Conservation (phyloP, 2,329 filamentous ascomycete species). For the Colletotrichum sp. region DNA sequence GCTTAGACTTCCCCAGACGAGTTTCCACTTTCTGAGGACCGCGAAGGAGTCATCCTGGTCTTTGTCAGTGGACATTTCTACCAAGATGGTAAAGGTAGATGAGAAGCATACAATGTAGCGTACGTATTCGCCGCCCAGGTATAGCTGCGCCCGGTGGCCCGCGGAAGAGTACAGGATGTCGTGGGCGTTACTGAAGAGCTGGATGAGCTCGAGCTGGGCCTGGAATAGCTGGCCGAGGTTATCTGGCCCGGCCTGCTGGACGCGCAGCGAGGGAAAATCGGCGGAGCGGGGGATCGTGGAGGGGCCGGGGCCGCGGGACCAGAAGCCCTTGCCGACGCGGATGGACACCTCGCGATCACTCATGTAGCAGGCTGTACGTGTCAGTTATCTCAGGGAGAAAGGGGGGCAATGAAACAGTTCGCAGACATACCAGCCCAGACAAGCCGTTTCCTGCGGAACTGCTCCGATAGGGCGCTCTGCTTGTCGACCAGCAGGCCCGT, state of each 20-base stretch:
- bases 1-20: constrained; percentile 69
- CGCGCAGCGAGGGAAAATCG: constrained; percentile 71
- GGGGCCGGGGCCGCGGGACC: constrained; percentile 74
- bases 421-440: constrained; percentile 64
- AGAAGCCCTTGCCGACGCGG: constrained; percentile 74
- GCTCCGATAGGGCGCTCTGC: constrained; percentile 56
- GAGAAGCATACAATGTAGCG: constrained; percentile 55
- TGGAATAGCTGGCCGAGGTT: constrained; percentile 74
- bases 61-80: too few relatives aligned
- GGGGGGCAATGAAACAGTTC: not conserved
- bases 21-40: constrained; percentile 74
- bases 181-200: constrained; percentile 76
- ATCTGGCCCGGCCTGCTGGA: constrained; percentile 62
- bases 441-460: constrained; percentile 67
- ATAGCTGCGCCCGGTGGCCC: constrained; percentile 71
- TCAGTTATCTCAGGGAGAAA: not conserved
- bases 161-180: constrained; percentile 77
- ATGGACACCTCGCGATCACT: constrained; percentile 74
- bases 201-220: constrained; percentile 73
- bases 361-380: constrained; percentile 61
- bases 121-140: constrained; percentile 74
- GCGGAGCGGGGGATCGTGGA: constrained; percentile 68
- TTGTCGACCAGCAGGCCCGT: constrained; percentile 67
- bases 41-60: constrained; percentile 68
- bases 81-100: too few relatives aligned